A percentile compares a stretch with the other conserved stretches of the same genome.
Conservation (phyloP, 345 rosid species). For the Eutrema heterophyllum region DNA sequence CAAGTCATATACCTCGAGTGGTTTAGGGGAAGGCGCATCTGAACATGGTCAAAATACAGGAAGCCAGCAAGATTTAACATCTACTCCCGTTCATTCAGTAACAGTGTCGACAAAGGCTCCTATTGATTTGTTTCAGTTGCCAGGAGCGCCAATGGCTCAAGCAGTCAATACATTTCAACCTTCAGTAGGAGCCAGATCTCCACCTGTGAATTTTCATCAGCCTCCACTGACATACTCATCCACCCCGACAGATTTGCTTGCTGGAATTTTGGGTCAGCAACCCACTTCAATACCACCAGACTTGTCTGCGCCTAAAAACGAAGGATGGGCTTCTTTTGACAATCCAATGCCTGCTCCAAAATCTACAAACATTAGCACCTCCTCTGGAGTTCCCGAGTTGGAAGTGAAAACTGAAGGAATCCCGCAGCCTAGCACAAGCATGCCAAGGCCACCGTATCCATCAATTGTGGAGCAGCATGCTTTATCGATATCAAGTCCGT, state of each 20-base stretch:
- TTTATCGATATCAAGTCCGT: constrained; percentile 41
- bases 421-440: constrained; percentile 35
- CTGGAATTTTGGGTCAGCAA: constrained; percentile 42
- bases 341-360: constrained; percentile 42
- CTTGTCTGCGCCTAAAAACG: constrained; percentile 43
- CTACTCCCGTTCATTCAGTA: constrained; percentile 36
- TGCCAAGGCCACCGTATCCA: constrained; percentile 52
- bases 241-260: constrained; percentile 47
- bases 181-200: constrained; percentile 23
- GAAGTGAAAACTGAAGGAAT: constrained; percentile 41
- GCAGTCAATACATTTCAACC: constrained; percentile 39
- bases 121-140: constrained; percentile 63
- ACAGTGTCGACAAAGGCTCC: constrained; percentile 41
- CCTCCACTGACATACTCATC: constrained; percentile 38
- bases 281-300: constrained; percentile 35
- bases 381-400: constrained; percentile 28
- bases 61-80: constrained; percentile 31
- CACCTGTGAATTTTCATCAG: constrained; percentile 38
- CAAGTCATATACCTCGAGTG: constrained; percentile 54
- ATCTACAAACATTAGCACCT: constrained; percentile 26
- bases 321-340: constrained; percentile 97
- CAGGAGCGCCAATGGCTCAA: constrained; percentile 40
- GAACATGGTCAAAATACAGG: constrained; percentile 43
- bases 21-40: constrained; percentile 43
- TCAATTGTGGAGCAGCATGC: constrained; percentile 33